A percentile compares a stretch with the other conserved stretches of the same genome.
Conservation (phyloP, 2,329 filamentous ascomycete species). For the Phaeosphaeriaceae sp. region DNA sequence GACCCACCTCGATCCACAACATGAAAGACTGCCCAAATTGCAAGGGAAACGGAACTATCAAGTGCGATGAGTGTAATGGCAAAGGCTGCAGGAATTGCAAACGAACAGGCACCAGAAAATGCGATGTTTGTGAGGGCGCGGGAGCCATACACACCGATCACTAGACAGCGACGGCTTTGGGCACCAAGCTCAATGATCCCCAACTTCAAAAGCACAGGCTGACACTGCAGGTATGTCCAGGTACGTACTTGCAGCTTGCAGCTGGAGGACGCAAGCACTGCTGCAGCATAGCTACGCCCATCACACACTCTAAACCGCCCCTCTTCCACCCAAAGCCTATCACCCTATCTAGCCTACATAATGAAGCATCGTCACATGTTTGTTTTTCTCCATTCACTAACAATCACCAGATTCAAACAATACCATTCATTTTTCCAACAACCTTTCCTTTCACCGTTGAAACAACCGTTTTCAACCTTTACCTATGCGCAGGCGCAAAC, state of each 20-base stretch:
- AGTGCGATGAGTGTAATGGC: slow-evolving; percentile 44
- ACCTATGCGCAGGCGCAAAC: slow-evolving; percentile 24
- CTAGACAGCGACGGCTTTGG: slow-evolving; percentile 17
- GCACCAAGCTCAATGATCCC: slow-evolving; percentile 2
- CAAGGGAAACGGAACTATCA: slow-evolving; percentile 40
- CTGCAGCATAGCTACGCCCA: no score
- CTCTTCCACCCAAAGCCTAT: not conserved
- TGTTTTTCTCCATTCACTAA: slow-evolving; percentile 4
- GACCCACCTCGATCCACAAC: slow-evolving; percentile 10
- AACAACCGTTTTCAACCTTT: slow-evolving; percentile 3
- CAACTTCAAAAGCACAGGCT: slow-evolving; percentile 13
- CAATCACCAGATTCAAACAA: slow-evolving; percentile 13
- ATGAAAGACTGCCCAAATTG: slow-evolving; percentile 45
- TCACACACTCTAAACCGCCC: no score
- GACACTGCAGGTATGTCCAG: slow-evolving; percentile 22
- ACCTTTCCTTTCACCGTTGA: slow-evolving; percentile 13
- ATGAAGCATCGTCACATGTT: slow-evolving; percentile 2
- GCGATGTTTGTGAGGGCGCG: slow-evolving; percentile 42
- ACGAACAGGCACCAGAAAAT: slow-evolving; percentile 32
- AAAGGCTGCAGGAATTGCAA: slow-evolving; percentile 38
- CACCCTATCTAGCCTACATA: slow-evolving; percentile 2
- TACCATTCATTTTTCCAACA: slow-evolving; percentile 5
- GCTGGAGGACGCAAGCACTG: slow-evolving; percentile 1
- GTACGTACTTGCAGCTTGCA: slow-evolving; percentile 4
- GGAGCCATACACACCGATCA: slow-evolving; percentile 41